Evolutionary conservation across 352 stramenopile species (phyloP), one percentile per base, ranked within the genome.

Genomic region (Peronosclerospora sorghi): DNA sequence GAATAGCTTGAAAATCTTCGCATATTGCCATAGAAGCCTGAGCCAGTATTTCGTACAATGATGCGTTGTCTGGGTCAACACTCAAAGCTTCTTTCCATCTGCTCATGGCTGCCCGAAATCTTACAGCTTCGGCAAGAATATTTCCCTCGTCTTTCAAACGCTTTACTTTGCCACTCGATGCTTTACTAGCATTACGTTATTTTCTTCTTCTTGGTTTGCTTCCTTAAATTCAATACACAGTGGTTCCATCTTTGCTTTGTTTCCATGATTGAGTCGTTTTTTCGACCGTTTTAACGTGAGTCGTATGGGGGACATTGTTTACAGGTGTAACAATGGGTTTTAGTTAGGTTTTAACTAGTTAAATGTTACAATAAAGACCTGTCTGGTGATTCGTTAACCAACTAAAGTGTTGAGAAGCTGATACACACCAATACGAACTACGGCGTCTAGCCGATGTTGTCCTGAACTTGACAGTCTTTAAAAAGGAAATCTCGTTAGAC

Each of bases 131-230:
- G 1, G 80, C 80, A 4, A 92, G 64, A 8, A 54, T 80, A 51
- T 85, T 85, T 47, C 80, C 80, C 45, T 92, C 80, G n/a, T 61
- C 51, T 44, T 87, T 72, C 9, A 92, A 45, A 24, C 76, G 70
- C 35, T 70, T 75, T 8, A 73, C 59, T 35, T 83, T 86, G 51
- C 44, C 24, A 65, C 37, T 45, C 50, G 54, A 29, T 30, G 35
- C 35, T 56, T 49, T 20, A 35, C 39, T 49, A 28, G 18, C 8
- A 9, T 28, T 2, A 6, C 13, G 10, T 32, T 32, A 4, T 5
- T 24, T 13, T 12, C 15, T 17, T 49, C 40, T 21, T 58, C 32
- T 39, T 36, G 21, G 32, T 56, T 30, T 2, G 15, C 4, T n/a
- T 34, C 4, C 28, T 28, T 26, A 42, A 65, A 63, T 28, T 10